phyloP scores from a whole-genome alignment of 2,329 filamentous ascomycete species.

The Fusarium sp. region DNA sequence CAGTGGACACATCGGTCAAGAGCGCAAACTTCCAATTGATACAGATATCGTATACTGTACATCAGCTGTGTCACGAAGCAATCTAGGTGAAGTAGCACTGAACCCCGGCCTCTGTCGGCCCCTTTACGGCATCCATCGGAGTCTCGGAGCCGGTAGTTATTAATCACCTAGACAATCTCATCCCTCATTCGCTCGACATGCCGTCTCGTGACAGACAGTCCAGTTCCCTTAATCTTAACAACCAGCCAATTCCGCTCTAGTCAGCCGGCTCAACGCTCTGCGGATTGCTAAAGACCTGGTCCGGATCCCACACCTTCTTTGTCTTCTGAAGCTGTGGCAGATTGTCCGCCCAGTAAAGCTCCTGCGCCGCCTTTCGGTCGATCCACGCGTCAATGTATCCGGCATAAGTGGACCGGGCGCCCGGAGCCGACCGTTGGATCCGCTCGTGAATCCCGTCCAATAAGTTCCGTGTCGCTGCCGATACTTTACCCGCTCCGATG shows the following conservation, averaged over 20 bases:
- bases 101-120: constrained; percentile 33
- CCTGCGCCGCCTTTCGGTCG: constrained; percentile 53
- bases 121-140: constrained; percentile 22
- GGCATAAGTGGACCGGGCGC: constrained; percentile 67
- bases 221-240: background rate
- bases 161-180: background rate
- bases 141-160: constrained; percentile 20
- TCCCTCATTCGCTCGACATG: constrained; percentile 1
- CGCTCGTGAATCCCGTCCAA: constrained; percentile 64
- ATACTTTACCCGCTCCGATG: constrained; percentile 62
- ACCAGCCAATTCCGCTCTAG: constrained; percentile 53
- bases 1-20: background rate
- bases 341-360: constrained; percentile 56
- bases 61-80: background rate
- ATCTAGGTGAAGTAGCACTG: background rate
- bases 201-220: constrained; percentile 17
- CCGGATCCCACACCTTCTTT: constrained; percentile 55
- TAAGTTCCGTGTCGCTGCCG: constrained; percentile 63
- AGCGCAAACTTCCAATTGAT: background rate
- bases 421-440: constrained; percentile 51
- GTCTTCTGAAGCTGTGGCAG: constrained; percentile 52
- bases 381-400: constrained; percentile 72
- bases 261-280: constrained; percentile 52
- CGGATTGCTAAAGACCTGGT: constrained; percentile 57
- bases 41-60: background rate